Percentiles rank a stretch among this genome's conserved stretches.
Evolutionary conservation across 176 grass and related monocot species (phyloP).

Genomic region (Oropetium thomaeum): DNA sequence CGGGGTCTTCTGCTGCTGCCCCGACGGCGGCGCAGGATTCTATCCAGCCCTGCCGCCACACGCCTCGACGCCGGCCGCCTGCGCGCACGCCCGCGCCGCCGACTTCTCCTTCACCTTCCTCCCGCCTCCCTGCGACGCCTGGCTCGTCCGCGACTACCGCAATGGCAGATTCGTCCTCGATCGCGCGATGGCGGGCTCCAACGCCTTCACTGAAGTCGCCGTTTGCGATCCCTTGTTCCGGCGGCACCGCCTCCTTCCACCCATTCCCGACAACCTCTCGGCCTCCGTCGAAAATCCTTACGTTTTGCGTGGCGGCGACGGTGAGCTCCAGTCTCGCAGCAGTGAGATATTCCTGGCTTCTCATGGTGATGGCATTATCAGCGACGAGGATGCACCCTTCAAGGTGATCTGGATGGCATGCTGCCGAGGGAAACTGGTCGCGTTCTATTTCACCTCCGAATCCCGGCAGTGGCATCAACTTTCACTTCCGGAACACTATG

Average conservation of each 20-base stretch:
- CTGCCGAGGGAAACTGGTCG: conserved; percentile 45
- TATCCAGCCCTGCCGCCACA: not conserved
- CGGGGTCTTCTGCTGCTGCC: conserved; percentile 20
- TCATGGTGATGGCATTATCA: not conserved
- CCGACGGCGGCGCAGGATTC: conserved; percentile 12
- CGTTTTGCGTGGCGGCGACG: conserved; percentile 34
- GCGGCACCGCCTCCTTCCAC: conserved; percentile 32
- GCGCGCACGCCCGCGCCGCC: not conserved
- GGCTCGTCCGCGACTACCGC: conserved; percentile 43
- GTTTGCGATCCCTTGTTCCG: conserved; percentile 41
- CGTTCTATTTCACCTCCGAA: conserved; percentile 28
- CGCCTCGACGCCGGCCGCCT: not conserved
- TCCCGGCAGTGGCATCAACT: conserved; percentile 13
- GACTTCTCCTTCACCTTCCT: conserved; percentile 30
- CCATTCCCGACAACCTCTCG: conserved; percentile 36
- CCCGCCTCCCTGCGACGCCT: not conserved
- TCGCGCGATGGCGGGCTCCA: conserved; percentile 2
- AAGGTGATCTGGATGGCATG: conserved; percentile 46
- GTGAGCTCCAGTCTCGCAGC: conserved; percentile 26
- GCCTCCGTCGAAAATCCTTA: conserved; percentile 37
- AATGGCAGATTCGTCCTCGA: conserved; percentile 37
- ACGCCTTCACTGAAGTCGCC: conserved; percentile 30
- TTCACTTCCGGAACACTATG: conserved; percentile 34
- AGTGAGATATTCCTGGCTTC: conserved; percentile 45
- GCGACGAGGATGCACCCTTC: not conserved